These are phyloP conservation scores for Capsicum baccatum DNA, from an alignment of 257 asterid species.

Conservation along the genomic window DNA sequence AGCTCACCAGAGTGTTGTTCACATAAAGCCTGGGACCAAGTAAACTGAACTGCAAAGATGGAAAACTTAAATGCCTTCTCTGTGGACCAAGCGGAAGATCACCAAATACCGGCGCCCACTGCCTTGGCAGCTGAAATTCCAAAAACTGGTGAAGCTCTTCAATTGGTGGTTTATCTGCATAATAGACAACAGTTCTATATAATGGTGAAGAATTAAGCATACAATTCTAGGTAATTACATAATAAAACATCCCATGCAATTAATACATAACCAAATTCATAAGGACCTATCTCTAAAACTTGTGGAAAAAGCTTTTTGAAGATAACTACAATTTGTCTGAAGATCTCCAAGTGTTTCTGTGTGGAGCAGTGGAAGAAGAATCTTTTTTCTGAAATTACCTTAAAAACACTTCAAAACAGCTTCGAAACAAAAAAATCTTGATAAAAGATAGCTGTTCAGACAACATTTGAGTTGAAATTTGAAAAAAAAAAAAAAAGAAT, in stretches of 20 bases:
- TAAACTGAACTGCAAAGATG: slow-evolving; percentile 91
- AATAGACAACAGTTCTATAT: slow-evolving; percentile 25
- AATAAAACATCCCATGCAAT: slow-evolving; percentile 10
- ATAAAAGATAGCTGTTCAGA: background rate
- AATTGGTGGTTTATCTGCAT: slow-evolving; percentile 97
- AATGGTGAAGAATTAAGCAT: background rate
- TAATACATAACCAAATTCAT: background rate
- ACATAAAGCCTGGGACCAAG: slow-evolving; percentile 90
- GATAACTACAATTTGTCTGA: background rate
- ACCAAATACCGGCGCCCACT: slow-evolving; percentile 96
- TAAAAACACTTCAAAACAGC: background rate
- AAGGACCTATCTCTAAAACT: background rate
- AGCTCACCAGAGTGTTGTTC: slow-evolving; percentile 70
- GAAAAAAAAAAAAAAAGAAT: background rate
- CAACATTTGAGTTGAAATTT: background rate
- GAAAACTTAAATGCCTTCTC: slow-evolving; percentile 69
- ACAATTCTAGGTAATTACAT: background rate
- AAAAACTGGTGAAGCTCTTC: slow-evolving; percentile 98
- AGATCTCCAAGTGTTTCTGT: background rate
- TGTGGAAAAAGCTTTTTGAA: background rate
- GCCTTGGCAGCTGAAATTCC: slow-evolving; percentile 97
- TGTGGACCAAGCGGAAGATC: slow-evolving; percentile 99
- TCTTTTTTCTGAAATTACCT: background rate
- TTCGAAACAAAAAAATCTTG: background rate
- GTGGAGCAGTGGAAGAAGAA: background rate